Percentiles rank a stretch among this genome's conserved stretches.
phyloP scores from a whole-genome alignment of 768 basidiomycete genomes.

The Suillus sp. region DNA sequence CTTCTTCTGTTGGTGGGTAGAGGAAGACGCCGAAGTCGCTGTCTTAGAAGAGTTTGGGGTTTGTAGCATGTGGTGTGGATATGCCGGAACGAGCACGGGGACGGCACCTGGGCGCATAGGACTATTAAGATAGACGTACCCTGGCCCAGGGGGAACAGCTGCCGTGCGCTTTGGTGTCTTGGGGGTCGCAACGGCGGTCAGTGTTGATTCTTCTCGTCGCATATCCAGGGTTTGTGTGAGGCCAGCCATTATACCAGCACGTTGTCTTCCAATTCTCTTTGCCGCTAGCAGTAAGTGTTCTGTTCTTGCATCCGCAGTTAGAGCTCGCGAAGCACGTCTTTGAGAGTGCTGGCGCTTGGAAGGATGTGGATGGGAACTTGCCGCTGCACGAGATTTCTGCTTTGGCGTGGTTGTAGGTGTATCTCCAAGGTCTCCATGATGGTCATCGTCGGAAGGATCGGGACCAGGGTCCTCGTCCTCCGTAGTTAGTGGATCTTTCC shows the following conservation, averaged over 20 bases:
- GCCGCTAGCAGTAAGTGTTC: conserved; percentile 75
- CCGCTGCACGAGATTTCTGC: conserved; percentile 25
- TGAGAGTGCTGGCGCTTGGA: conserved; percentile 32
- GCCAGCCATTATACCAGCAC: conserved; percentile 58
- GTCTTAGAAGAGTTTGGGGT: conserved; percentile 37
- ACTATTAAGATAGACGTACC: conserved; percentile 32
- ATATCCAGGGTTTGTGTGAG: conserved; percentile 39
- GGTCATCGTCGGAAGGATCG: conserved; percentile 30
- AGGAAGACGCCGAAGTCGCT: conserved; percentile 27
- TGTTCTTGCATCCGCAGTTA: conserved; percentile 63
- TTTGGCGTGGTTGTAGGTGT: conserved; percentile 29
- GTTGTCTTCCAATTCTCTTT: conserved; percentile 64
- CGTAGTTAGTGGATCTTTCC: conserved; percentile 23
- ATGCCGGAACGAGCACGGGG: conserved; percentile 34
- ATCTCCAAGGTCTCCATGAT: conserved; percentile 18
- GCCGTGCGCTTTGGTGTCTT: conserved; percentile 34
- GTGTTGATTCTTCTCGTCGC: conserved; percentile 26
- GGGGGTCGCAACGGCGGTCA: conserved; percentile 24
- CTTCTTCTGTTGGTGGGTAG: conserved; percentile 21
- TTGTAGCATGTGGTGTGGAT: conserved; percentile 30
- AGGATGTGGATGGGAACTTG: conserved; percentile 13
- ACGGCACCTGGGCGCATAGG: conserved; percentile 29
- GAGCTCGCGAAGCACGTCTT: conserved; percentile 30
- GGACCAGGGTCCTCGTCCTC: conserved; percentile 32
- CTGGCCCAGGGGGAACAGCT: conserved; percentile 30